phyloP scores from a whole-genome alignment of 192 early-diverging fungal species.

The Coemansia sp. region DNA sequence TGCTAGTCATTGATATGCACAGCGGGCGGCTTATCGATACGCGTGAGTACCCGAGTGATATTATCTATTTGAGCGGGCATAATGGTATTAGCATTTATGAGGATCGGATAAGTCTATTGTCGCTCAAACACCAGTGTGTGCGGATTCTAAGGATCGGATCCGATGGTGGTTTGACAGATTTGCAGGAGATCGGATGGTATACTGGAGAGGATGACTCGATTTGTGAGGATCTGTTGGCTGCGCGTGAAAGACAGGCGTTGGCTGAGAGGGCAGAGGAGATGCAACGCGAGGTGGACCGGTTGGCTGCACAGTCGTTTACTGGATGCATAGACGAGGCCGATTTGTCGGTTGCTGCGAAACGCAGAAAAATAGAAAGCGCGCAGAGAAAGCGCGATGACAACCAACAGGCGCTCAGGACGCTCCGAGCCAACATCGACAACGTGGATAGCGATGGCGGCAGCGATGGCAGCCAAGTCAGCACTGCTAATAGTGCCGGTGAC shows the following conservation, averaged over 20 bases:
- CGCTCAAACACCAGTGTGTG: slow-evolving; percentile 52
- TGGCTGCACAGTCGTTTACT: background rate
- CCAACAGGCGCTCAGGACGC: background rate
- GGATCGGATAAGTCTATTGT: slow-evolving; percentile 47
- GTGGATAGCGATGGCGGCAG: too few relatives aligned
- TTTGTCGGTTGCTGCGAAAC: slow-evolving; percentile 16
- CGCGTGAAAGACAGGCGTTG: slow-evolving; percentile 21
- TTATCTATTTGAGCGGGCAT: slow-evolving; percentile 47
- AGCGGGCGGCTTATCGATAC: slow-evolving; percentile 32
- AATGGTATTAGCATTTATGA: slow-evolving; percentile 39
- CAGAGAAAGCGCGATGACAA: background rate
- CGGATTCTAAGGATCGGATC: slow-evolving; percentile 30
- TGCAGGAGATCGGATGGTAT: slow-evolving; percentile 54
- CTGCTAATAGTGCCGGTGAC: background rate
- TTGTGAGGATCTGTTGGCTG: slow-evolving; percentile 27
- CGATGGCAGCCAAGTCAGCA: background rate
- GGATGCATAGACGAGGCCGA: slow-evolving; percentile 29
- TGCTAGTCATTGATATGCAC: slow-evolving; percentile 34
- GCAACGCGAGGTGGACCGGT: slow-evolving; percentile 14
- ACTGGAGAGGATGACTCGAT: slow-evolving; percentile 41
- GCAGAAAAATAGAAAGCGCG: background rate
- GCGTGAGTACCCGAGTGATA: slow-evolving; percentile 43
- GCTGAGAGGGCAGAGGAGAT: slow-evolving; percentile 1
- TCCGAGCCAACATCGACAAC: background rate
- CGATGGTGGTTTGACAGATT: slow-evolving; percentile 26